Percentiles rank a stretch among this genome's conserved stretches.
Conservation (phyloP, 371 early-diverging fungal species). For the Parasitella parasitica region DNA sequence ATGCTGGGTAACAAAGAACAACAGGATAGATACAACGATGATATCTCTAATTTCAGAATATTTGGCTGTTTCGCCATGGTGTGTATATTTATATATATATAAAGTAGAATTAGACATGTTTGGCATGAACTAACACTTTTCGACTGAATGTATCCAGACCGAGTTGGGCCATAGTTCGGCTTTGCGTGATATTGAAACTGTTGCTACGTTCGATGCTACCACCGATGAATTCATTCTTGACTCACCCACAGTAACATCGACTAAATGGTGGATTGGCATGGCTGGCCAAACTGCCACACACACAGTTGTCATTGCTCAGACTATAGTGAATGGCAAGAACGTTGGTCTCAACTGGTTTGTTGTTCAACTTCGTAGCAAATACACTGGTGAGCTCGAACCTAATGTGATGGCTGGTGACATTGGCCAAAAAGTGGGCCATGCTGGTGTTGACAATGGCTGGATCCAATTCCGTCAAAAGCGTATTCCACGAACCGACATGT, state of each 20-base stretch:
- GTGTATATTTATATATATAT: no score
- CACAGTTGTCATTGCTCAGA: conserved; percentile 63
- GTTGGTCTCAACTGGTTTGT: conserved; percentile 84
- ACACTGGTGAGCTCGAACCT: conserved; percentile 71
- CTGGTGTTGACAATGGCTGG: conserved; percentile 92
- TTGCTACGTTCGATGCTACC: conserved; percentile 76
- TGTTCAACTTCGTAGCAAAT: conserved; percentile 78
- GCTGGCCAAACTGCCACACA: conserved; percentile 81
- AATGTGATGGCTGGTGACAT: conserved; percentile 86
- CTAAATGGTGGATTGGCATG: conserved; percentile 96
- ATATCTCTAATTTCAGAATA: conserved; percentile 51
- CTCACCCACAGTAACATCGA: conserved; percentile 80
- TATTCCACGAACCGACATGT: conserved; percentile 83
- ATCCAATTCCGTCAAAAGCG: conserved; percentile 88
- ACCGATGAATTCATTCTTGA: conserved; percentile 83
- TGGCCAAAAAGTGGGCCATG: conserved; percentile 77
- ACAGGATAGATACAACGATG: conserved; percentile 50
- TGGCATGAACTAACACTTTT: no score
- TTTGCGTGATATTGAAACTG: conserved; percentile 85
- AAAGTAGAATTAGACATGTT: no score
- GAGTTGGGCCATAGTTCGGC: conserved; percentile 82
- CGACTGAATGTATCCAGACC: conserved; percentile 47
- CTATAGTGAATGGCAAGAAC: conserved; percentile 62
- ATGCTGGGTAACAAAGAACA: conserved; percentile 65
- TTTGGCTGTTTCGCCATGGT: conserved; percentile 75